These are phyloP conservation scores for Ophiocordyceps robertsii DNA, from an alignment of 2,329 filamentous ascomycete genomes.

Conservation along the genomic window DNA sequence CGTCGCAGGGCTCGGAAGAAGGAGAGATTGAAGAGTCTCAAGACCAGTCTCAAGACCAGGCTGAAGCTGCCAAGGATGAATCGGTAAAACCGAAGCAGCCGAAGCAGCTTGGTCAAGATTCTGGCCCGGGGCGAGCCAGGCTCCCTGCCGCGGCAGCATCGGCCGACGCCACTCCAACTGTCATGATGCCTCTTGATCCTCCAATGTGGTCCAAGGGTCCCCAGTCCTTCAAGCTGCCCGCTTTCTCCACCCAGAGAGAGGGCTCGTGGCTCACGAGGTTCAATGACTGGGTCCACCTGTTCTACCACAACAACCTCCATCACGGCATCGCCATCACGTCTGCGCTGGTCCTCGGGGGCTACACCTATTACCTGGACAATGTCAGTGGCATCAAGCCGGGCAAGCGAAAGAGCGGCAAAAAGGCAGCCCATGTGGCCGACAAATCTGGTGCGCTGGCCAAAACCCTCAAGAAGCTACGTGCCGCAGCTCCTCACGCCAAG, in stretches of 20 bases:
- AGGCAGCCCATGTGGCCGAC: slow-evolving; percentile 13
- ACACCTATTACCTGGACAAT: slow-evolving; percentile 16
- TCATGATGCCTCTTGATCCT: slow-evolving; percentile 8
- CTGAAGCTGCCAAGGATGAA: neutral
- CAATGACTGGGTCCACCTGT: slow-evolving; percentile 19
- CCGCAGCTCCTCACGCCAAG: neutral
- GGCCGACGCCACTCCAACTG: neutral
- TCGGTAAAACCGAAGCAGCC: neutral
- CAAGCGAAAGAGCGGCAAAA: slow-evolving; percentile 19
- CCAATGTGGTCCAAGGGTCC: slow-evolving; percentile 9
- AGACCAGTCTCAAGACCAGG: neutral
- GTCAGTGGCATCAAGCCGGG: slow-evolving; percentile 14
- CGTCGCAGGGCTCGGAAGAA: slow-evolving; percentile 14
- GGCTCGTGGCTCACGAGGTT: slow-evolving; percentile 22
- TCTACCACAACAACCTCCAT: slow-evolving; percentile 13
- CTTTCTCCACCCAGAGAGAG: slow-evolving; percentile 11
- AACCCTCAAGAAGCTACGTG: slow-evolving; percentile 8
- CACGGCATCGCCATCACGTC: slow-evolving; percentile 10
- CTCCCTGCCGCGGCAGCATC: neutral
- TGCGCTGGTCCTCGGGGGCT: slow-evolving; percentile 11
- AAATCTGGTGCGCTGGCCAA: slow-evolving; percentile 11
- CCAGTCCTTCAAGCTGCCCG: slow-evolving; percentile 13
- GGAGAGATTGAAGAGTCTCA: slow-evolving; percentile 14
- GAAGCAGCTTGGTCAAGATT: neutral
- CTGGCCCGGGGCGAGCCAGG: neutral